A percentile compares a stretch with the other conserved stretches of the same genome.
Conservation (phyloP, 257 asterid species). For the Asclepias syriaca region DNA sequence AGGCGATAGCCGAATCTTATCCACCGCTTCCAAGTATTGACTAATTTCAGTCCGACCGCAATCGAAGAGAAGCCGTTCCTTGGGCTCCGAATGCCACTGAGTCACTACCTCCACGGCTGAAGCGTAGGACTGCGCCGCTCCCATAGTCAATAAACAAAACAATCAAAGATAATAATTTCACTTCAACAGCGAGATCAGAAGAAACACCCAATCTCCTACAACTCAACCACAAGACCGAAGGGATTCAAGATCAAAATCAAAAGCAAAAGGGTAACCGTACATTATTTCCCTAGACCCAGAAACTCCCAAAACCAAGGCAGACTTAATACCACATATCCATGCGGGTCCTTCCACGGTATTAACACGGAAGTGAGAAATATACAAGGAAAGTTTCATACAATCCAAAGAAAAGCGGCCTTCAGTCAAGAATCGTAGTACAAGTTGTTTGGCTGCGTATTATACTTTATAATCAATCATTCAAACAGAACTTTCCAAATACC, state of each 20-base stretch:
- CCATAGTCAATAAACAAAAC: background rate
- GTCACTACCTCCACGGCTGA: slow-evolving; percentile 17
- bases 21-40: slow-evolving; percentile 26
- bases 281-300: too few species aligned
- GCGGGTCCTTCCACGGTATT: background rate
- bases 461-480: too few species aligned
- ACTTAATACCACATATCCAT: too few species aligned
- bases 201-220: background rate
- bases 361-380: background rate
- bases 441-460: too few species aligned
- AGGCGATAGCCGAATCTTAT: slow-evolving; percentile 21
- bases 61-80: slow-evolving; percentile 20
- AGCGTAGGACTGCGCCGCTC: slow-evolving; percentile 1
- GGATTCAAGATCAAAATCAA: background rate
- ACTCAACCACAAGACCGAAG: background rate
- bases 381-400: background rate
- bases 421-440: too few species aligned
- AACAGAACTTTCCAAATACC: too few species aligned
- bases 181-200: background rate
- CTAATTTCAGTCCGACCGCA: slow-evolving; percentile 14
- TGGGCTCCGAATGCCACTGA: slow-evolving; percentile 23
- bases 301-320: too few species aligned
- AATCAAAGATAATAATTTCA: background rate
- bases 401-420: too few species aligned
- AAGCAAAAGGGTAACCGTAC: too few species aligned